Base-by-base conservation (phyloP, 2,329 filamentous ascomycete species). In the Grosmannia penicillata region DNA sequence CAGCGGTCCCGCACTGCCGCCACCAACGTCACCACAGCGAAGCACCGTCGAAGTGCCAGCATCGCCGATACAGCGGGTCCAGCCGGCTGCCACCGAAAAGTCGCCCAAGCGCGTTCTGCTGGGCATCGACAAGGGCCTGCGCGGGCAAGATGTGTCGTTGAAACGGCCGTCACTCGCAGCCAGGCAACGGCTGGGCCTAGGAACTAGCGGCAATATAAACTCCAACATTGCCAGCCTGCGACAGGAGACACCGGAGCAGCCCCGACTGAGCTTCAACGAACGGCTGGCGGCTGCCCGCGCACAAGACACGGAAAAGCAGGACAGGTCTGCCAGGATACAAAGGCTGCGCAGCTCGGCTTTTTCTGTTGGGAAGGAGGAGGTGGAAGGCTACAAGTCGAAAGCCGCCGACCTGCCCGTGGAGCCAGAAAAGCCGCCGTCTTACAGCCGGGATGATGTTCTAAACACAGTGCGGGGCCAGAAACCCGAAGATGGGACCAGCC, bases 51-150 rank as follows among this genome's bases (percentile, higher is more conserved):
- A 93, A 55, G 81, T 96, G 13, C 85, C 85, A 2, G 74, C 71
- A 4, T 79, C 75, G 8, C 73, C 86, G 1, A 81, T 89, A 5
- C 78, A 68, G 60, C 56, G 74, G 61, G 48, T 64, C 49, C 58
- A 66, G 55, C 56, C 63, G 13, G 53, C 59, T 1, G 53, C 26
- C 6, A 62, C 72, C 13, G 77, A 75, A 26, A 74, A 69, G 21
- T 95, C 87, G 2, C 89, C 91, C 1, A 80, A 80, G 38, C 70
- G 87, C 43, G 72, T 91, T 13, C 59, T 85, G 15, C 57, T 96
- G 14, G 89, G 91, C 6, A 93, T 96, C 44, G 87, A 94, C 58
- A 93, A 93, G 54, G 86, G 85, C 1, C 62, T 87, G 26, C 80
- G 69, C 49, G 86, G 79, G 2, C 74, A 74, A 42, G 85, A 95